phyloP scores from a whole-genome alignment of 2,329 filamentous ascomycete genomes.

The Lomentospora prolificans region DNA sequence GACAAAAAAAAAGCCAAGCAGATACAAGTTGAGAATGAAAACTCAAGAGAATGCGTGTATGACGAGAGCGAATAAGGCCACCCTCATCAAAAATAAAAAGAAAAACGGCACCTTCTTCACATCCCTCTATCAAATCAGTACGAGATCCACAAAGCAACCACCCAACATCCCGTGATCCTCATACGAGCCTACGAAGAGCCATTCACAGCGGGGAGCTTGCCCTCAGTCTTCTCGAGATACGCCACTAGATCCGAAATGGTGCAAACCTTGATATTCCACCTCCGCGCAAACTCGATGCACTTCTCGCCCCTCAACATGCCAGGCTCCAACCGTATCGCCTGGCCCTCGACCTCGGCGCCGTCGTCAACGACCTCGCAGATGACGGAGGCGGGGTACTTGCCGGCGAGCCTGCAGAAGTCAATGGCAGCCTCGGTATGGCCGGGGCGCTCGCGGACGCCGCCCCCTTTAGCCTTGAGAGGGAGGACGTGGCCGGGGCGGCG shows the following conservation, averaged over 20 bases:
- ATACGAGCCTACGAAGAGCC: conserved; percentile 24
- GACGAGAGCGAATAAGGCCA: neutral
- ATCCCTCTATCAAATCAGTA: too few species aligned
- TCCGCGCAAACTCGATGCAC: conserved; percentile 78
- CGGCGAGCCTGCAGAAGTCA: conserved; percentile 79
- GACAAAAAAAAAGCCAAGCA: neutral
- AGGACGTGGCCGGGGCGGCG: conserved; percentile 84
- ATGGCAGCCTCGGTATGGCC: conserved; percentile 93
- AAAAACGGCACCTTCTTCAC: neutral
- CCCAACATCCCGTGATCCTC: too few species aligned
- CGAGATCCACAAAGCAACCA: too few species aligned
- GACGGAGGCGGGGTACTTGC: conserved; percentile 65
- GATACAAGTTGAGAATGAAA: neutral
- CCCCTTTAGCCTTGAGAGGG: conserved; percentile 67
- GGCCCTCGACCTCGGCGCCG: conserved; percentile 61
- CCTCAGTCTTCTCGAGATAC: conserved; percentile 69
- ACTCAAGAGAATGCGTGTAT: neutral
- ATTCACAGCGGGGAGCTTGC: conserved; percentile 37
- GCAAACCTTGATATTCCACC: conserved; percentile 84
- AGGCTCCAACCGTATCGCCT: conserved; percentile 53
- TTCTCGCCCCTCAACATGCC: conserved; percentile 89
- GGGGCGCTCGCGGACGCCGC: conserved; percentile 67
- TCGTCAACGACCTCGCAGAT: conserved; percentile 92
- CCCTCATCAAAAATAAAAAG: too few species aligned
- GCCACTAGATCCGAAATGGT: conserved; percentile 85